Evolutionary conservation across 2,329 filamentous ascomycete species (phyloP), one percentile per base, ranked within the genome.

Genomic region (Grosmannia serpens): DNA sequence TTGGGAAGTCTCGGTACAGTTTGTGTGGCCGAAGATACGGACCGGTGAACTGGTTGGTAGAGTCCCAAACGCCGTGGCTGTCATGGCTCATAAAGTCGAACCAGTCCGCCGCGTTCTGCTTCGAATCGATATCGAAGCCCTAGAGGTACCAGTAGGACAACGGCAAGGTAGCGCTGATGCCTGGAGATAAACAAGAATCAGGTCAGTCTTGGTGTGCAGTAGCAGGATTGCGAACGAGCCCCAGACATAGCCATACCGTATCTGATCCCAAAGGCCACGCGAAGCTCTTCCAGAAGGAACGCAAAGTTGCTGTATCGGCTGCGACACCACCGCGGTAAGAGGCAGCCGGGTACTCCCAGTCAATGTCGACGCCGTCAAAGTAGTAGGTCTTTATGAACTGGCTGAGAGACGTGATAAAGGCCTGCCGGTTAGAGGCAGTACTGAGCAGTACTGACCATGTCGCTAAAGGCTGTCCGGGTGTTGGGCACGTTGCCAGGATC

Each of bases 1-100:
- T 0, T 62, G 26, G 1, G 74, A 63, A 33, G 77, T 76, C 61
- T 79, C 75, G 0, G 74, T 76, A 5, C 78, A 53, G 61, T 80
- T 78, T 0, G 75, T 76, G 58, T 79, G 76, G 62, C 20, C 68
- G 64, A 10, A 75, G 62, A 20, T 66, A 65, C 0, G 64, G 44
- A 0, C 73, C 73, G 5, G 64, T 64, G 15, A 2, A 60, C 38
- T 61, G 51, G 38, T 54, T 59, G 1, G 44, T 17, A 11, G 52
- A 46, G 57, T 76, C 73, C 73, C 73, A 76, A 0, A 63, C 57
- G 5, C 74, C 75, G 59, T 76, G 71, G 6, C 31, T 17, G 60
- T 75, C 73, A 57, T 75, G 76, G 7, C 44, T 38, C 62, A 64
- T 62, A 17, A 64, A 29, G 47, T 62, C 63, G 58, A 65, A 62